Conservation (phyloP, 176 grass and related monocot species). For the Avena sativa region DNA sequence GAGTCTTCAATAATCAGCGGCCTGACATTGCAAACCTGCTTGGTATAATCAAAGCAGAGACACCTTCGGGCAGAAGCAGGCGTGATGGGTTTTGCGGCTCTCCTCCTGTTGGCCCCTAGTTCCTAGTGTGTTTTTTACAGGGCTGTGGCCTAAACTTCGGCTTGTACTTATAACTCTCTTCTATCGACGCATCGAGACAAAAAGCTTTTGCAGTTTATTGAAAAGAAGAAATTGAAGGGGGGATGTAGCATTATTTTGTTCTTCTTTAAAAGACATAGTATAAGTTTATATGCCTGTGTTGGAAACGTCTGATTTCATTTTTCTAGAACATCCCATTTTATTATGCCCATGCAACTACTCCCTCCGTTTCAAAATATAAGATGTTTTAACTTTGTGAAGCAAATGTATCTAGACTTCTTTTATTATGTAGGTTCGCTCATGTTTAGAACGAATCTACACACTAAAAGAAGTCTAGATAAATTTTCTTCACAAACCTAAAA, state of each 20-base stretch:
- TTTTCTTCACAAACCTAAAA: too few species aligned
- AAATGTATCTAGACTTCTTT: too few species aligned
- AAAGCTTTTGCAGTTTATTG: not conserved
- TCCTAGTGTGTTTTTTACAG: too few species aligned
- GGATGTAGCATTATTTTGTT: not conserved
- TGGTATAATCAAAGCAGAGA: not conserved
- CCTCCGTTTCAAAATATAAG: too few species aligned
- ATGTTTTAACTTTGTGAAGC: too few species aligned
- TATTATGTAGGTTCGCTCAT: too few species aligned
- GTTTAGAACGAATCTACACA: too few species aligned
- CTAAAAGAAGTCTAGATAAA: too few species aligned
- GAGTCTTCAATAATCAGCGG: not conserved
- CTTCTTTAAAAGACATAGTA: not conserved
- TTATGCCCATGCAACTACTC: too few species aligned
- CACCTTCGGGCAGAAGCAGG: not conserved
- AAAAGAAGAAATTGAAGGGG: not conserved
- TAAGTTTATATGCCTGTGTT: constrained; percentile 31
- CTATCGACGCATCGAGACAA: not conserved
- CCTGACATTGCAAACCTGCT: not conserved
- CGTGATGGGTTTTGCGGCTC: not conserved
- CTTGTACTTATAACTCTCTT: not conserved
- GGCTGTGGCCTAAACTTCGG: too few species aligned
- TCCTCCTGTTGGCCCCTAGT: not conserved
- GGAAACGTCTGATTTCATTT: constrained; percentile 1
- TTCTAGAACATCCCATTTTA: constrained; percentile 23